Conservation (phyloP, 2,329 filamentous ascomycete species). For the Calonectria multiphialidica region DNA sequence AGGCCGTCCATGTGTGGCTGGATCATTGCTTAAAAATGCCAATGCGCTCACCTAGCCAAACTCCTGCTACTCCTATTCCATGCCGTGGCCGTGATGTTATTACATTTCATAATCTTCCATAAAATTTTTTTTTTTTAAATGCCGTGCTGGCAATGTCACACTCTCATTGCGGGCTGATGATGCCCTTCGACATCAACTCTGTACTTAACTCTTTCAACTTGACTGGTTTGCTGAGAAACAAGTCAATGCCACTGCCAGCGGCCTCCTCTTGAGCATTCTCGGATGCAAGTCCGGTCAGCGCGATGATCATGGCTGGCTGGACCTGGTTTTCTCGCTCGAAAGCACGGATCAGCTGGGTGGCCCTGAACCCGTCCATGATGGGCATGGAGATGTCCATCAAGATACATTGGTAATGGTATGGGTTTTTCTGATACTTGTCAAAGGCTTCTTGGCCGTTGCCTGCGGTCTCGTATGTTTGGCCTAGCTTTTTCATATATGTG, state of each 20-base stretch:
- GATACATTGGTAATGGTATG: conserved; percentile 45
- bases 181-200: not conserved
- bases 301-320: conserved; percentile 60
- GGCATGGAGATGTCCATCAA: conserved; percentile 69
- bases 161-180: not conserved
- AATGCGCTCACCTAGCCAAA: not conserved
- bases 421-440: conserved; percentile 42
- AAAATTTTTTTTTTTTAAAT: not conserved
- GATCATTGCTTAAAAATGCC: not conserved
- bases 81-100: not conserved
- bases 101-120: not conserved
- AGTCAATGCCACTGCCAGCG: conserved; percentile 63
- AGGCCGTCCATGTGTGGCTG: too few relatives aligned
- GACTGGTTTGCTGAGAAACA: conserved; percentile 68
- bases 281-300: conserved; percentile 65
- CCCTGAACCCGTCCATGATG: conserved; percentile 64
- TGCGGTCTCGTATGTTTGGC: conserved; percentile 43
- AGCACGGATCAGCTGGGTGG: conserved; percentile 61
- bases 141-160: too few relatives aligned
- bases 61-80: not conserved
- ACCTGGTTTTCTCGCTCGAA: conserved; percentile 59
- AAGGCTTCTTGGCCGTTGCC: conserved; percentile 51
- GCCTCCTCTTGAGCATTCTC: conserved; percentile 63
- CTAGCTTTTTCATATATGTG: conserved; percentile 49
- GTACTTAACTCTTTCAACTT: conserved; percentile 53